Conservation (phyloP, 257 asterid species). For the Lycium ferocissimum region DNA sequence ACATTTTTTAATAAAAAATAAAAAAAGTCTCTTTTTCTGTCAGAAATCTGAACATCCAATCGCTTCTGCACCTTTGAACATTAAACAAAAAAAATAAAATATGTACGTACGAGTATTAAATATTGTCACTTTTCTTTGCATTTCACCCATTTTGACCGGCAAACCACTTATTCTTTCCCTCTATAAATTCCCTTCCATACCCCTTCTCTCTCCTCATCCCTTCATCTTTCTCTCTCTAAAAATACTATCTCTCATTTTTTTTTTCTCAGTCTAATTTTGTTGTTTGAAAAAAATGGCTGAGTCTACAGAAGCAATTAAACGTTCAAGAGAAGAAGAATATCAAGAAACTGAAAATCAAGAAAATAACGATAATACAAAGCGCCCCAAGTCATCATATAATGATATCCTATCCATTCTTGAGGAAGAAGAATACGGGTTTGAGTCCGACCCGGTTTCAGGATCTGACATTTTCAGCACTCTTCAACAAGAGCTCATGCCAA, state of each 20-base stretch:
- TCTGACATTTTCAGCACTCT: constrained; percentile 69
- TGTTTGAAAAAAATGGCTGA: constrained; percentile 56
- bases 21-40: neutral
- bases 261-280: neutral
- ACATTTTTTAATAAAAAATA: neutral
- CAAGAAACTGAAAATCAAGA: constrained; percentile 4
- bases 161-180: constrained; percentile 40
- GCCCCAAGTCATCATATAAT: constrained; percentile 62
- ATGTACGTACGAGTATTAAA: neutral
- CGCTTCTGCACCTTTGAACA: constrained; percentile 24
- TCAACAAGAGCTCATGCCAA: constrained; percentile 58
- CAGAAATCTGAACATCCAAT: constrained; percentile 7
- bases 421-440: constrained; percentile 52
- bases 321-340: constrained; percentile 68
- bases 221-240: constrained; percentile 33
- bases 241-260: neutral
- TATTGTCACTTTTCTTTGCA: constrained; percentile 38
- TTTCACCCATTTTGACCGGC: constrained; percentile 55
- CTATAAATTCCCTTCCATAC: constrained; percentile 61
- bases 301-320: constrained; percentile 51
- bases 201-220: constrained; percentile 71
- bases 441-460: constrained; percentile 52
- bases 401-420: constrained; percentile 69
- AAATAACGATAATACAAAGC: constrained; percentile 42
- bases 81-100: constrained; percentile 3